Base-by-base conservation (phyloP, 2,329 filamentous ascomycete species). In the Magnaporthiopsis rhizophila region DNA sequence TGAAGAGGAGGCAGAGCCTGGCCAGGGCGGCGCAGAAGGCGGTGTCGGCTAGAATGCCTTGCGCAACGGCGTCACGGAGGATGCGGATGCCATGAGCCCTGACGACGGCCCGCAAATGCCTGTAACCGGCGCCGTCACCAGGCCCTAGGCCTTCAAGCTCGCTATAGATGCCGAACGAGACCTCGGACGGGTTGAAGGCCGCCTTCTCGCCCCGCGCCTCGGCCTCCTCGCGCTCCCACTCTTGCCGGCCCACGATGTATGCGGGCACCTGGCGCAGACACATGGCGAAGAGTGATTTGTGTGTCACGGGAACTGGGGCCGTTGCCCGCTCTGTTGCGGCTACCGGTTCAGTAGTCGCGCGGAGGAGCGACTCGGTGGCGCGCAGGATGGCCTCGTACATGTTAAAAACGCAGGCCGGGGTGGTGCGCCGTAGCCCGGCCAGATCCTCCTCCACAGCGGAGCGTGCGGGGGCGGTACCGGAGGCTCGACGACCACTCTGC, bases 221-320 rank as follows among this genome's bases (percentile, higher is more conserved):
- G 4, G 77, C 72, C 26, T 80, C 74, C 15, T 71, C 67, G 36
- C 71, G 70, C 62, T 80, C 76, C 72, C 75, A 75, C 1, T 71
- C 70, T 64, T 83, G 78, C n/a, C 82, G 77, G 38, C 76, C 74
- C 1, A 73, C 69, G 38, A 83, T 79, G 66, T 80, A 83, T 21
- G 74, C 73, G 1, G 82, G 82, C 18, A 85, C 73, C 65, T 76
- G 78, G 63, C 77, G 74, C 7, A 85, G 73, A 65, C 80, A 82
- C 76, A 81, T 80, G 26, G 78, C 77, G 24, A 84, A 66, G 12
- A 85, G 73, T 5, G 81, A 81, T 32, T 73, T 77, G 57, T 66
- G 67, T 1, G 30, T n/a, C 38, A 18, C 26, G n/a, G 50, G 18
- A 6, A 36, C 28, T 3, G 61, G n/a, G 9, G 53, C 53, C 45